phyloP scores from a whole-genome alignment of 352 stramenopile genomes.

The Globisporangium spiculum region DNA sequence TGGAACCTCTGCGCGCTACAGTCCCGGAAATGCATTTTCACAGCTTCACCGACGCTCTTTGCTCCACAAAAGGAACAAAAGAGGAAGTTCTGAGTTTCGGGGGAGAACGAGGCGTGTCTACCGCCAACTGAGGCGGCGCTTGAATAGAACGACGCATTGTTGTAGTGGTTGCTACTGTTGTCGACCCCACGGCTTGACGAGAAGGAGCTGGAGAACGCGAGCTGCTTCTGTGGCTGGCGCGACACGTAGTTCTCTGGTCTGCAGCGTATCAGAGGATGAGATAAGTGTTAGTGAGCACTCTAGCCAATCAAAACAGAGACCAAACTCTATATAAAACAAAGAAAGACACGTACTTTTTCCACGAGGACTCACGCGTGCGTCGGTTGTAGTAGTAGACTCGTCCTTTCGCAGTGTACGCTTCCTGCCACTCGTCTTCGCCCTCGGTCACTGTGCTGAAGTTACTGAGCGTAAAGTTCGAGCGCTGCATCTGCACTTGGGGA shows the following conservation, averaged over 20 bases:
- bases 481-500: background rate
- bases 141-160: conserved; percentile 13
- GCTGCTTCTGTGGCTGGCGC: conserved; percentile 8
- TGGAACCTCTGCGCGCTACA: conserved; percentile 53
- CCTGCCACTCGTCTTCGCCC: conserved; percentile 62
- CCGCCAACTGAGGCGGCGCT: background rate
- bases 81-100: conserved; percentile 38
- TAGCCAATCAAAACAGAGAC: background rate
- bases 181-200: conserved; percentile 18
- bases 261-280: background rate
- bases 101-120: background rate
- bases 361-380: conserved; percentile 79
- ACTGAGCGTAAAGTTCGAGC: conserved; percentile 21
- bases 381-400: conserved; percentile 90
- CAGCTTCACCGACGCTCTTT: conserved; percentile 32
- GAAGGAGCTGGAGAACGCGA: conserved; percentile 7
- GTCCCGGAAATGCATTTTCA: conserved; percentile 42
- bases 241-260: conserved; percentile 20
- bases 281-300: background rate
- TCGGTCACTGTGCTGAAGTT: conserved; percentile 13
- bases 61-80: conserved; percentile 80
- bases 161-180: conserved; percentile 26
- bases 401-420: conserved; percentile 81
- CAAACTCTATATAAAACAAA: background rate
- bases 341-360: conserved; percentile 56